Evolutionary conservation across 2,329 filamentous ascomycete species (phyloP), one percentile per base, ranked within the genome.

Genomic region (Aspergillus caelatus): DNA sequence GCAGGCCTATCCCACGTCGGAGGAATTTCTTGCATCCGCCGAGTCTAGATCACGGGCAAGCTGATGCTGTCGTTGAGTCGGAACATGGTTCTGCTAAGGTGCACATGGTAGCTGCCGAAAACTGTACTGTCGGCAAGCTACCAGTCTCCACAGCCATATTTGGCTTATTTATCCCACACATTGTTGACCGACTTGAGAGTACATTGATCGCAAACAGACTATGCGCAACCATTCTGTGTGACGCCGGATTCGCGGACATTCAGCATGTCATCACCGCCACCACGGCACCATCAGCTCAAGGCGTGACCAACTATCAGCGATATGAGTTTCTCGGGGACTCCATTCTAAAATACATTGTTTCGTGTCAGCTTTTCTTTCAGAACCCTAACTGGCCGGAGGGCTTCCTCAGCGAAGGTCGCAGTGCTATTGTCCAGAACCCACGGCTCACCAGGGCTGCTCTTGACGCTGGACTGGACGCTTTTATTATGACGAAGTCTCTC

Each of bases 291-390:
- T 82, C 82, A 1, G 88, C 91, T 0, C 72, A 77, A 2, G 87
- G 89, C 55, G 75, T 79, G 1, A 84, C 83, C 0, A 85, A 97
- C 67, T 97, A 97, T 72, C 91, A 98, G 70, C 84, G 91, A 3
- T 81, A 96, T 0, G 95, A 98, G 74, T 96, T 96, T 68, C 80
- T 97, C 0, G 95, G 95, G 0, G 94, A 98, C 71, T 88, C 88
- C 0, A 82, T 96, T 1, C 82, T 98, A 43, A 98, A 98, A 71
- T 86, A 90, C 62, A 87, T 86, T 54, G 84, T 90, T 0, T 87
- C 88, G 0, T 75, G 92, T 1, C 89, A 93, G 61, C 82, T 94
- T 5, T 82, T 84, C 72, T 82, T 83, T 21, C 73, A 82, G 36
- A 77, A 93, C 64, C 85, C 86, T 0, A 78, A 83, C 5, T 93